Percentiles rank a stretch among this genome's conserved stretches.
Conservation (phyloP, 176 grass and related monocot species). For the Bolboschoenus planiculmis region DNA sequence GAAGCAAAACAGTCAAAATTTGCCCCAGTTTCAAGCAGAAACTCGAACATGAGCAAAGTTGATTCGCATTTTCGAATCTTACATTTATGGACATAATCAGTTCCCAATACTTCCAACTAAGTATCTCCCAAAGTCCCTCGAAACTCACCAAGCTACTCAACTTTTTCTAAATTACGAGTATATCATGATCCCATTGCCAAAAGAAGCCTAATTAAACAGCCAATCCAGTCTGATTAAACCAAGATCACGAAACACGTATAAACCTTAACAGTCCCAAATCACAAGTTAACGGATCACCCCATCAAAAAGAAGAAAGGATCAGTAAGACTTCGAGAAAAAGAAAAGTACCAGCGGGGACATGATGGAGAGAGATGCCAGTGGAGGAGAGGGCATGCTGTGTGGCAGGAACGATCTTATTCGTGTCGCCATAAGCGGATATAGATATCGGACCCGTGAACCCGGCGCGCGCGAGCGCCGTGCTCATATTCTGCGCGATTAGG, state of each 20-base stretch:
- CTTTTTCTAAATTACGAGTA: no score
- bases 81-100: background rate
- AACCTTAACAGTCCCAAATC: conserved; percentile 1
- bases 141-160: background rate
- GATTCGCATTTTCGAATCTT: background rate
- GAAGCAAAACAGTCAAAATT: background rate
- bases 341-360: conserved; percentile 76
- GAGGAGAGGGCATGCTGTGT: conserved; percentile 77
- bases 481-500: conserved; percentile 89
- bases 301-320: background rate
- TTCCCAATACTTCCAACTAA: background rate
- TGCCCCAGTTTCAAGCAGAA: background rate
- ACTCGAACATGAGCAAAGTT: background rate
- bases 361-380: conserved; percentile 89
- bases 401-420: conserved; percentile 15
- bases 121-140: background rate
- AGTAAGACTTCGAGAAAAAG: no score
- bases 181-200: background rate
- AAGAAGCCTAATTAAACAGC: background rate
- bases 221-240: background rate
- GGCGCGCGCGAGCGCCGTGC: conserved; percentile 60
- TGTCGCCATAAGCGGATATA: conserved; percentile 85
- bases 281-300: background rate
- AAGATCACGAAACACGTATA: background rate
- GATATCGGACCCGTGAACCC: conserved; percentile 63